Conservation (phyloP, 176 grass and related monocot species). For the Oropetium thomaeum region DNA sequence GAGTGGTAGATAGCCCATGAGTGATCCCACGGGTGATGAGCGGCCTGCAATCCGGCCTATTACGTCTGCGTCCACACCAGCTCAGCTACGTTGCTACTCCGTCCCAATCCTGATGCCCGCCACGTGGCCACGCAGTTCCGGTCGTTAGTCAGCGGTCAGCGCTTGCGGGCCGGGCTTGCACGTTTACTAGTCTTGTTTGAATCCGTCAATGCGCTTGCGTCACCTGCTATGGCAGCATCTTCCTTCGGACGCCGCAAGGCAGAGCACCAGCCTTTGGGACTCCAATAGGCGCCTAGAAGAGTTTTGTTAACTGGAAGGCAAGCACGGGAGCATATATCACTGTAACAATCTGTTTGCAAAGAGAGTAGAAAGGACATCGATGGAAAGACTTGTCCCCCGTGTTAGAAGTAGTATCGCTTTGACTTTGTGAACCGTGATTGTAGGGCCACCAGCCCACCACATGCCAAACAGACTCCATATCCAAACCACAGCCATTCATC, state of each 20-base stretch:
- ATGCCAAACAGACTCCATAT: neutral
- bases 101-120: too few relatives aligned
- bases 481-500: neutral
- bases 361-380: too few relatives aligned
- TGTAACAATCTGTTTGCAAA: neutral
- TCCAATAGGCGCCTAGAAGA: neutral
- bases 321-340: neutral
- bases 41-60: neutral
- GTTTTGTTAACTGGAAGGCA: neutral
- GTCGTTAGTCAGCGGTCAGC: slow-evolving; percentile 32
- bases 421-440: too few relatives aligned
- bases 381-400: neutral
- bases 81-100: too few relatives aligned
- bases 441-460: neutral
- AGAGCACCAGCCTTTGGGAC: neutral
- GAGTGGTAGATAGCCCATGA: neutral
- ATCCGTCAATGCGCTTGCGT: neutral
- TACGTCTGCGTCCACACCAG: too few relatives aligned
- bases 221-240: neutral
- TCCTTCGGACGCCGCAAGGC: neutral
- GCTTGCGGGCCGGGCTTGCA: neutral
- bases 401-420: neutral
- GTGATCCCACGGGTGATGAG: slow-evolving; percentile 1
- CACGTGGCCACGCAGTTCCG: neutral
- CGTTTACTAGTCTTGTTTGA: neutral